Evolutionary conservation across 2,329 filamentous ascomycete species (phyloP), one percentile per base, ranked within the genome.

Genomic region (Coniochaeta pulveracea): DNA sequence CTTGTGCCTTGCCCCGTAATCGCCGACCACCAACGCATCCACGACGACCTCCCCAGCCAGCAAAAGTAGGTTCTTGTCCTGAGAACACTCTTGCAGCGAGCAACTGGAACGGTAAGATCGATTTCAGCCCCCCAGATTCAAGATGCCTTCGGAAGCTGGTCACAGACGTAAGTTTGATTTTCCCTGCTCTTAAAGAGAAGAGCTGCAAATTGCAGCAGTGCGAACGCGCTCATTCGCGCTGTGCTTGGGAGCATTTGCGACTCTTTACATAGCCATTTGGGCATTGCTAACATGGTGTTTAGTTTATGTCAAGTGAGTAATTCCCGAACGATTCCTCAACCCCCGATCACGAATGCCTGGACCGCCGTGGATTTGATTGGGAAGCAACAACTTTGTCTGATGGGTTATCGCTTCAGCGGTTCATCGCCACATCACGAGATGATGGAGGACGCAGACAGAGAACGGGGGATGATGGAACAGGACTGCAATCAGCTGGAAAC

Each of bases 261-360:
- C n/a, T n/a, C n/a, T n/a, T n/a, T n/a, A n/a, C n/a, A n/a, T n/a
- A n/a, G n/a, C n/a, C n/a, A 21, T 6, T 30, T 38, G 36, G 32
- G 12, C 15, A 43, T 44, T 42, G 48, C 64, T 69, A 54, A 69
- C 56, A 32, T 39, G 41, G 23, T 40, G 41, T 56, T 26, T 56
- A 88, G 82, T 88, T 73, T 89, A 88, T 64, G 83, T 88, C 64
- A 88, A 88, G 82, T 86, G 69, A 85, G 81, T 81, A 52, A 46
- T 14, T 14, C 43, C 37, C 44, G 36, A 39, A 40, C 36, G 30
- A 41, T 21, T 34, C 14, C 34, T 33, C 28, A 41, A 26, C 29
- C 18, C 28, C 19, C 35, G 25, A 33, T 39, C 42, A 39, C n/a
- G n/a, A n/a, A n/a, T n/a, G n/a, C n/a, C n/a, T n/a, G n/a, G n/a